Percentiles rank a stretch among this genome's conserved stretches.
Conservation (phyloP, 2,329 filamentous ascomycete genomes). For the Aspergillus unguis region DNA sequence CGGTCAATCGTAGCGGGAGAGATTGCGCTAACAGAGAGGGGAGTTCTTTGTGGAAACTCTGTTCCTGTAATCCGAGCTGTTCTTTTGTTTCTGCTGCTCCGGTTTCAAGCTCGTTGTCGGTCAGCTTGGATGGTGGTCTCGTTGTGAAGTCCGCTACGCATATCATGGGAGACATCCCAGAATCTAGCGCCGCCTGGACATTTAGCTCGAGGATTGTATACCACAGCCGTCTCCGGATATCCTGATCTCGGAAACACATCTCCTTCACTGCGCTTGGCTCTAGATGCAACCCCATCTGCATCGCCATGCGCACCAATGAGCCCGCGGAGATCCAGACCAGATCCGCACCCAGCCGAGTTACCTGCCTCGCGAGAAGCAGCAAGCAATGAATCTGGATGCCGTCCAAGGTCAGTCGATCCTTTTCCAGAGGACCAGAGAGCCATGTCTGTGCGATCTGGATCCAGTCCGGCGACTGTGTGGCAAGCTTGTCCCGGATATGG, state of each 20-base stretch:
- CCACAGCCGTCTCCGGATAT: constrained; percentile 34
- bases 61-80: too few species aligned
- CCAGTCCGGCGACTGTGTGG: constrained; percentile 11
- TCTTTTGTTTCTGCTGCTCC: neutral
- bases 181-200: constrained; percentile 31
- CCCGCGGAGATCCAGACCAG: constrained; percentile 35
- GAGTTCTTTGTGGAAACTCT: neutral
- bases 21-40: constrained; percentile 15
- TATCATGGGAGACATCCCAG: constrained; percentile 29
- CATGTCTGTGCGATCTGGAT: constrained; percentile 19
- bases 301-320: constrained; percentile 26
- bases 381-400: constrained; percentile 21
- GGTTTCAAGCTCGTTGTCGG: constrained; percentile 17
- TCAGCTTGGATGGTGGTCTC: constrained; percentile 15
- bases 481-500: constrained; percentile 7
- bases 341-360: constrained; percentile 25
- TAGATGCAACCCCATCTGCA: constrained; percentile 33
- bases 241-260: constrained; percentile 19
- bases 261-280: constrained; percentile 25
- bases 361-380: constrained; percentile 18
- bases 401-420: constrained; percentile 17
- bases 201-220: constrained; percentile 36
- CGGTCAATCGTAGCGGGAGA: constrained; percentile 14
- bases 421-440: constrained; percentile 22
- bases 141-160: constrained; percentile 33